Base-by-base conservation (phyloP, 805 yeast species). In the Candida easanensis region DNA sequence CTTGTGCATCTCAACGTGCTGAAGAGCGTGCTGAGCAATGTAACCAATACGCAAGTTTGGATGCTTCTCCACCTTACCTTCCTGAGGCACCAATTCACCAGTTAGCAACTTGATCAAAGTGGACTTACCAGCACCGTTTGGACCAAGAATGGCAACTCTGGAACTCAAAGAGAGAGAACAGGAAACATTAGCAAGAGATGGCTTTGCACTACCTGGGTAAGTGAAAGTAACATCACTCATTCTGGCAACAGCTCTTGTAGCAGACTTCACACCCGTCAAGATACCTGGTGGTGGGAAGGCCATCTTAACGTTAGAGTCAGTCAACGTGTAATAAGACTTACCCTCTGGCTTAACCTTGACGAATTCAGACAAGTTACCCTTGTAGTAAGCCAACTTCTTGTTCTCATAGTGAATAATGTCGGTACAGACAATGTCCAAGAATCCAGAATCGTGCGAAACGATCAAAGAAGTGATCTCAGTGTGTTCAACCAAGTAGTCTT, bases 61-160 rank as follows among this genome's bases (percentile, higher is more conserved):
- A 72, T 91, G 99, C 68, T 93, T 93, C 71, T 93, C 97, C 44
- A 91, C 97, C 49, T 80, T 82, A 60, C 99, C 99, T 46, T 70
- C 76, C 50, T 80, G 76, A 18, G 99, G 97, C 43, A 86, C 77
- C 45, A 88, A 73, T 67, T 91, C 99, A 52, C 88, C 99, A 9
- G 98, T 93, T 55, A 91, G 75, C 42, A 93, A 73, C 68, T 91
- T 91, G 68, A 93, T 91, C 60, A 93, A 76, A 15, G 99, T 91
- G 11, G 97, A 88, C 66, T 91, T 91, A 72, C 99, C 99, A 41
- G 99, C 99, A 76, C 99, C 99, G 65, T 91, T 91, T 49, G 98
- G 97, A 43, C 99, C 99, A 45, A 93, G 70, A 58, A 93, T 82
- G 36, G 98, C 98, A 51, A 91, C 96, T 70, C 99, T 83, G 26